Evolutionary conservation across 2,329 filamentous ascomycete genomes (phyloP), one percentile per base, ranked within the genome.

Genomic region (Colletotrichum falcatum): DNA sequence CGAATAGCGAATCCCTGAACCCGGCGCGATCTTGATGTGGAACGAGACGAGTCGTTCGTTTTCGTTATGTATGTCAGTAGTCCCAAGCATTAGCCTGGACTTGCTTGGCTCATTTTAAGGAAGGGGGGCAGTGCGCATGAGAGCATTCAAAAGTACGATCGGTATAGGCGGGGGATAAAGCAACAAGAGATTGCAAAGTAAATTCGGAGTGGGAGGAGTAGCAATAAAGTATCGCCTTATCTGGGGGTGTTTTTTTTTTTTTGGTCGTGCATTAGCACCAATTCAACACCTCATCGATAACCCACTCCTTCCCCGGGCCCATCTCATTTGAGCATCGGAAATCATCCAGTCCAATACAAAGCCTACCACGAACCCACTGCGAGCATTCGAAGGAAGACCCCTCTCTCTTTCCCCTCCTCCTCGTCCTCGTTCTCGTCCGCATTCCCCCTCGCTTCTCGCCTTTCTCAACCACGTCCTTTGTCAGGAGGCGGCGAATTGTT

Each of bases 261-360:
- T 20, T 20, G 42, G 42, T 46, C 5, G 56, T 53, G 68, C 68
- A 60, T 71, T 58, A 59, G 58, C 58, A 68, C 64, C 55, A 68
- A 62, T 55, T 59, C 64, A 59, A 68, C 53, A 68, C 58, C 53
- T 67, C 64, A 59, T 59, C 60, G 26, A 42, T 49, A 53, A 56
- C 67, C 56, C 66, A 65, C 61, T 56, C 61, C 28, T 30, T 30
- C 26, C 35, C 61, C 61, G 49, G 54, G 42, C 61, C 49, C 61
- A 42, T 49, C 42, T 60, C 61, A 60, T 65, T 65, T 54, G 28
- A 55, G 46, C 37, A 61, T 35, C 30, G 30, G 30, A 55, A 20
- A 30, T 23, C 49, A 39, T 61, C 66, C 61, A 65, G 55, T 55
- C 61, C 48, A 44, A 56, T 65, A 64, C 37, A 51, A 53, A 68